Evolutionary conservation across 1,284 basidiomycete genomes (phyloP), one percentile per base, ranked within the genome.

Genomic region (Cryptococcus sp.): DNA sequence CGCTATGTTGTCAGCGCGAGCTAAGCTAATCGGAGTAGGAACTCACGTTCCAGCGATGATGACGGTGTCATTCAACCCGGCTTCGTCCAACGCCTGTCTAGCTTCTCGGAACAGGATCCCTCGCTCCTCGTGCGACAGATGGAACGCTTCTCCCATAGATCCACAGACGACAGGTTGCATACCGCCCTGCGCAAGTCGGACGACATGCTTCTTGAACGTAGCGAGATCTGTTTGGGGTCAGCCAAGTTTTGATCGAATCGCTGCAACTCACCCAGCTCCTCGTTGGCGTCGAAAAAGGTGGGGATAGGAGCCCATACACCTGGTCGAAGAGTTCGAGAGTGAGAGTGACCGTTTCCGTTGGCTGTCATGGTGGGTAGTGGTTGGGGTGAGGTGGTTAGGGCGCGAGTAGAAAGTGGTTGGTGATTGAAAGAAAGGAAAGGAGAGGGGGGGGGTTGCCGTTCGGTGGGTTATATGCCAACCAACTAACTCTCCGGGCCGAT

Each of bases 241-340:
- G 31, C 36, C 25, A 32, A 84, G 86, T 90, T 58, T 86, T 84
- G 21, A 91, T 66, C 65, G 91, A n/a, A n/a, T n/a, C 87, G 54
- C 83, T 0, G 12, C 32, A 24, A 71, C 82, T 58, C 62, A 88
- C 87, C 87, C 54, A 93, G 79, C 61, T 92, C 87, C 71, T 93
- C 87, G 43, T 81, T 78, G 7, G 79, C 78, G 37, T 82, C 72
- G 75, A 91, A 91, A 74, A 93, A 93, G 10, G 87, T 83, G 10
- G 86, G 88, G 62, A 90, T 82, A 22, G 90, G 90, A 11, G 86
- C 85, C 73, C 81, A 92, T 48, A 92, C 81, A 39, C 90, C 89
- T 16, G 87, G 71, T 53, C 76, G 80, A 57, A 91, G 75, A n/a
- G 79, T 77, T 47, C 85, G 81, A 43, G 69, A 54, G 34, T 43